Evolutionary conservation across 441 rosid species (phyloP), one percentile per base, ranked within the genome.

Genomic region (Adansonia madagascariensis): DNA sequence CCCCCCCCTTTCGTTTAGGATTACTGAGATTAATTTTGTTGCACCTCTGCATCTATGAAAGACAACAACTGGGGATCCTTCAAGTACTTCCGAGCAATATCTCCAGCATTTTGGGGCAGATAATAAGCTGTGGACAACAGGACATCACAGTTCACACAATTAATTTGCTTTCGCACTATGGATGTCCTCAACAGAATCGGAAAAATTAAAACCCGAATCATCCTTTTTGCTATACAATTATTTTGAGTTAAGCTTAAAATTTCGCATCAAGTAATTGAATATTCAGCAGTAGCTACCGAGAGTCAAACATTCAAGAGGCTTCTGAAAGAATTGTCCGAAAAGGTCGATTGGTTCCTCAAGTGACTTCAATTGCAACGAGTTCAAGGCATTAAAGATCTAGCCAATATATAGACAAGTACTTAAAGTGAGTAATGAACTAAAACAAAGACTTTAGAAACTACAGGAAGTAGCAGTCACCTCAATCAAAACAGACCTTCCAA

Each of bases 271-370:
- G 17, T 18, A 80, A 64, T 46, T 55, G 15, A 70, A 61, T 55
- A 64, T 56, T 64, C 41, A 77, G 56, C 75, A 44, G n/a, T 1
- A 69, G 59, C 76, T 85, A 94, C 98, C 98, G 0, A 94, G 95
- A 49, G 98, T 94, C 84, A 92, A 86, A 83, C 99, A 95, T 80
- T 90, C 97, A 55, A 90, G 84, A 52, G 98, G 98, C 77, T 92
- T 92, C 87, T 88, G 91, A 86, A 94, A 94, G 87, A 95, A 94
- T 79, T 95, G 99, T 72, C 97, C 97, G 71, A 92, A 91, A 75
- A 94, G 93, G 87, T 92, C 94, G 81, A 95, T 75, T 77, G 99
- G 97, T 85, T 96, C 98, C 88, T 96, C 98, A 1, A 96, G 91
- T 5, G 99, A 95, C 89, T 94, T 95, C 69, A 95, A 77, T 71